Percentiles rank a stretch among this genome's conserved stretches.
Conservation (phyloP, 768 basidiomycete species). For the Collybia sp. region DNA sequence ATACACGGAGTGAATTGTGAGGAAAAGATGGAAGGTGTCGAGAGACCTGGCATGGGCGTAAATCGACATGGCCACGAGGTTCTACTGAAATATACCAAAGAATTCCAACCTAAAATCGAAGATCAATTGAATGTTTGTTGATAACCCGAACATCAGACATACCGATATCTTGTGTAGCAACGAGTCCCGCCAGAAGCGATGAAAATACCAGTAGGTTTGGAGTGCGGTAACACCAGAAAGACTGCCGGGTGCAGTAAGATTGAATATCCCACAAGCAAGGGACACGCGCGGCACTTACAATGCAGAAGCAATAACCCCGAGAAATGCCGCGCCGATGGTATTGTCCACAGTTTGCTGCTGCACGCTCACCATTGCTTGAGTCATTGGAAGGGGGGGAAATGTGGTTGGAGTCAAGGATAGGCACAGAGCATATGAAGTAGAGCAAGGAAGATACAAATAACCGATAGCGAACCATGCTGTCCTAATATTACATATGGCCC, state of each 20-base stretch:
- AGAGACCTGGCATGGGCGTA: slow-evolving; percentile 19
- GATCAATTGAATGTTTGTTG: background rate
- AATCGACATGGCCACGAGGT: background rate
- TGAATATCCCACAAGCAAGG: background rate
- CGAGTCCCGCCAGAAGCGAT: slow-evolving; percentile 25
- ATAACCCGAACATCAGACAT: slow-evolving; percentile 2
- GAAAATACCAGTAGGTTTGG: slow-evolving; percentile 30
- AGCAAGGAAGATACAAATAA: no score
- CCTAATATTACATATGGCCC: no score
- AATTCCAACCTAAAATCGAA: slow-evolving; percentile 15
- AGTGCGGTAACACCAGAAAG: slow-evolving; percentile 29
- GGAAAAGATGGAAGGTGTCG: slow-evolving; percentile 27
- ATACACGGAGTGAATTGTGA: slow-evolving; percentile 31
- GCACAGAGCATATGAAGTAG: no score
- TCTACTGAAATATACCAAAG: slow-evolving; percentile 18
- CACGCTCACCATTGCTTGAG: background rate
- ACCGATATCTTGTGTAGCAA: slow-evolving; percentile 25
- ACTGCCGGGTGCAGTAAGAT: slow-evolving; percentile 10
- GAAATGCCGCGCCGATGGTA: background rate
- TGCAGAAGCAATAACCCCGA: background rate
- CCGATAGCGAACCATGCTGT: no score
- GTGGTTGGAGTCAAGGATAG: no score
- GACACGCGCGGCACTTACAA: background rate
- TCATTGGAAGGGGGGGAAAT: no score
- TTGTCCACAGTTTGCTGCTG: background rate